Base-by-base conservation (phyloP, 176 grass and related monocot genomes). In the Raddia guianensis region DNA sequence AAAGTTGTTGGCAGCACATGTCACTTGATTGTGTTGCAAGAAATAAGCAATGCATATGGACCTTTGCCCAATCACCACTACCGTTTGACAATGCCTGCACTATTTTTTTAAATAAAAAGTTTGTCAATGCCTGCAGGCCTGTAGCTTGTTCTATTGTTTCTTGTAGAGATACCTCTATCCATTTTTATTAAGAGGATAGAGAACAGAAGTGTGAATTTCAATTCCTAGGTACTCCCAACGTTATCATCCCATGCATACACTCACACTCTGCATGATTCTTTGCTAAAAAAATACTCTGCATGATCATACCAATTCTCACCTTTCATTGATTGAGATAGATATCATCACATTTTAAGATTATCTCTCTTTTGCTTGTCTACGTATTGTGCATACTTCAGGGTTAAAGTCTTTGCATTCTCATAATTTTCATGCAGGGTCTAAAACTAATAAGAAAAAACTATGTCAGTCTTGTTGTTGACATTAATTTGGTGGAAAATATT, bases 101-200 rank as follows among this genome's bases (percentile, higher is more conserved):
- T 27, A 27, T 27, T 27, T 27, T 27, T 1, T 27, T 27, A 27
- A 27, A 27, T 27, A 27, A 27, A 27, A 27, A 0, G 6, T 16
- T 64, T 66, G 45, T 35, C 20, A 82, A 53, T 70, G 8, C 54
- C 57, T 61, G 48, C 79, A 82, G 37, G 37, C 54, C 71, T 46
- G 60, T 33, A 78, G 7, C 3, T 75, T 80, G 44, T 61, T 66
- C 62, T 48, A 27, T n/a, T 67, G 35, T 81, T 74, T 56, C 52
- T 9, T 66, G 13, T 68, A 80, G 51, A 43, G 18, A 15, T 3
- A 15, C 8, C 3, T 75, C n/a, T 68, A 44, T 42, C 40, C 10
- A 7, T 7, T 56, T 86, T 33, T 68, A 42, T 66, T 37, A 9
- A 56, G 35, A 56, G 44, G 21, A 60, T 54, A 80, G 54, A 80